Evolutionary conservation across 768 basidiomycete species (phyloP).

Genomic region (Brasilioporus rufonigricans): DNA sequence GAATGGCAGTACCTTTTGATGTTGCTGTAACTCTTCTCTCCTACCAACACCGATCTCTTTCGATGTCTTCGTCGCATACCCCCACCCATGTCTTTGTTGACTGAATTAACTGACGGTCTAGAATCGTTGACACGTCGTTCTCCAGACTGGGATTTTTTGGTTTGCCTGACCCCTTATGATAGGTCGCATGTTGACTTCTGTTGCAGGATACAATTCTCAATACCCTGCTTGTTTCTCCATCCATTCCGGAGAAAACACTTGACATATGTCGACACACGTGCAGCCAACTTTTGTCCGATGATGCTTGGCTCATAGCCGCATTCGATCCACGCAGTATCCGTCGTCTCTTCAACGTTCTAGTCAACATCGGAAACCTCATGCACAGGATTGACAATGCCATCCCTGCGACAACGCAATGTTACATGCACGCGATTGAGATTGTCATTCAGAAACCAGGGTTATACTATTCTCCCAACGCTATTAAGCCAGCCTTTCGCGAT

Average conservation of each 20-base stretch:
- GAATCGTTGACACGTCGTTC: constrained; percentile 21
- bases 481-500: constrained; percentile 35
- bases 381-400: constrained; percentile 28
- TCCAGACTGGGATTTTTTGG: constrained; percentile 33
- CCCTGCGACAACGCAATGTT: constrained; percentile 34
- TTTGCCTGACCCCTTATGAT: constrained; percentile 14
- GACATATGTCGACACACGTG: constrained; percentile 33
- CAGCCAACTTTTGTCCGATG: constrained; percentile 29
- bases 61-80: constrained; percentile 14
- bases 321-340: constrained; percentile 34
- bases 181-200: constrained; percentile 11
- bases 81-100: constrained; percentile 24
- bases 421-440: constrained; percentile 43
- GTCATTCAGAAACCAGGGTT: constrained; percentile 33
- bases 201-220: constrained; percentile 26
- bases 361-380: constrained; percentile 39
- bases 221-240: constrained; percentile 25
- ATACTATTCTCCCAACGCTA: constrained; percentile 9
- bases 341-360: constrained; percentile 45
- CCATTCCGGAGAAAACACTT: constrained; percentile 30
- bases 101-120: constrained; percentile 26
- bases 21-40: constrained; percentile 18
- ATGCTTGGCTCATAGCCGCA: constrained; percentile 21
- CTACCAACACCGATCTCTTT: constrained; percentile 6
- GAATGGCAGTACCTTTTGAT: constrained; percentile 24